Base-by-base conservation (phyloP, 805 yeast species). In the Candida corydali region DNA sequence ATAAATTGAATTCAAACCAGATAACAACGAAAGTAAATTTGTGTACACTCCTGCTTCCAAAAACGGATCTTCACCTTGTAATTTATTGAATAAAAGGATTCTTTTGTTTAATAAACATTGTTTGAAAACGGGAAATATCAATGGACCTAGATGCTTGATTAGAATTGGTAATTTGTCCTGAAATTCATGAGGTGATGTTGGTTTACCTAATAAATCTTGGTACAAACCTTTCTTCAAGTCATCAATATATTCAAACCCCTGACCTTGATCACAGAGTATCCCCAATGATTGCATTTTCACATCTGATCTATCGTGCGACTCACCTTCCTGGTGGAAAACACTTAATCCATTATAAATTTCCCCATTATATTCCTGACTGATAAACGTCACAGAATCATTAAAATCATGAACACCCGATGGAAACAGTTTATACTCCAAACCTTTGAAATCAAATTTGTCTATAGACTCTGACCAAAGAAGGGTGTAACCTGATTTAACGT, bases 111-210 rank as follows among this genome's bases (percentile, higher is more conserved):
- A 50, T 26, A 85, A 56, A 2, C 79, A 73, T 23, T 76, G 65
- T 55, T 79, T 82, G 78, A 82, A 85, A 4, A 81, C 53, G 26
- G 67, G 73, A 50, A 81, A 83, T 2, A 79, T 61, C 34, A 80
- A 59, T 1, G 93, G 89, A 0, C 94, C 89, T 35, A 79, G 58
- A 1, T 55, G 50, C 19, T 70, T 64, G 30, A 82, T 48, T 26
- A 79, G 57, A 9, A 61, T 54, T 1, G 74, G 65, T 14, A 78
- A 55, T n/a, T 49, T 50, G 29, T 62, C 54, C 20, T 70, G 57
- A 12, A 73, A 57, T 59, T 74, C 77, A 29, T 41, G 47, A 11
- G 38, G 32, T 20, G 23, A 20, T 7, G 7, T 9, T 7, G 9
- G 23, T 19, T 41, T 42, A 8, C 31, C 27, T 14, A 38, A 34